These are phyloP conservation scores for Raddia guianensis DNA, from an alignment of 176 grass and related monocot species.

Conservation along the genomic window DNA sequence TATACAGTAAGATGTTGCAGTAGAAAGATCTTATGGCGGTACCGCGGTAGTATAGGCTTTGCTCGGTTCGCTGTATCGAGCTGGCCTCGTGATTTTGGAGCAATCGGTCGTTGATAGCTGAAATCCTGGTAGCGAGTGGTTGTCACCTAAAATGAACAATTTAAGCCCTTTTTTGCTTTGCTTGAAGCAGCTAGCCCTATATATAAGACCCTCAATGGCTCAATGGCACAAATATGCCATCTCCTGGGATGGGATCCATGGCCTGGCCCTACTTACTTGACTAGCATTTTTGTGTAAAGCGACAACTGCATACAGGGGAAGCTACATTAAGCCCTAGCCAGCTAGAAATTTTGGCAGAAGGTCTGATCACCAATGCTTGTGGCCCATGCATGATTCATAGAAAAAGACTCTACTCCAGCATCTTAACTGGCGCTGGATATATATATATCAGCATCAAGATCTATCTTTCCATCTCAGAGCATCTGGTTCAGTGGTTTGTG, in stretches of 20 bases:
- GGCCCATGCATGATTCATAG: neutral
- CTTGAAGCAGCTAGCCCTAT: neutral
- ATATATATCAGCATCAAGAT: neutral
- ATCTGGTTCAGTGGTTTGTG: neutral
- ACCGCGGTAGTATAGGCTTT: too few species aligned
- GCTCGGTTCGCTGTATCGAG: too few species aligned
- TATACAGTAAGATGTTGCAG: too few species aligned
- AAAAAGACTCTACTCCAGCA: slow-evolving; percentile 1
- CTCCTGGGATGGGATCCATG: neutral
- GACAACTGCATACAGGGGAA: neutral
- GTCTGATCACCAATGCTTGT: neutral
- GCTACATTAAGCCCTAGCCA: neutral
- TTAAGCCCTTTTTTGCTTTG: neutral
- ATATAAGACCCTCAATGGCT: too few species aligned
- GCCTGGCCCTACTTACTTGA: neutral
- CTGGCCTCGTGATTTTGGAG: too few species aligned
- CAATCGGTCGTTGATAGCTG: too few species aligned
- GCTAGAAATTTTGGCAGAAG: neutral
- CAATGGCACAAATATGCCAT: neutral
- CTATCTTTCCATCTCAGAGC: neutral
- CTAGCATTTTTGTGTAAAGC: neutral
- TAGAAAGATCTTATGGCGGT: too few species aligned
- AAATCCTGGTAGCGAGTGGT: too few species aligned
- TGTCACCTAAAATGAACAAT: neutral
- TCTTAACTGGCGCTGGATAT: neutral